Base-by-base conservation (phyloP, 2,329 filamentous ascomycete genomes). In the Fusarium luffae region DNA sequence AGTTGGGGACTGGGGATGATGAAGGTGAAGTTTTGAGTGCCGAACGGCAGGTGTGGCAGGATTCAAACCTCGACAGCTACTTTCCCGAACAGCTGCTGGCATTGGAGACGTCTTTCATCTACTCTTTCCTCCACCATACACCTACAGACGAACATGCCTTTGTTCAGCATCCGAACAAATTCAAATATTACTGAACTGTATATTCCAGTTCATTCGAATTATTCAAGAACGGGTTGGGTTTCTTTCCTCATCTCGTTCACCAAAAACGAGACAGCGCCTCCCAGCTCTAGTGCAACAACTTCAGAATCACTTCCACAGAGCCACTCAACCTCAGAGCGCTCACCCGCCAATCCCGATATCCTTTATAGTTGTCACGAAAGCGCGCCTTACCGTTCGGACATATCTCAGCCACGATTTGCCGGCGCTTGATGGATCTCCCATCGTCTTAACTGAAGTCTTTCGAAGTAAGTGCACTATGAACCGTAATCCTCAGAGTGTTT, bases 331-430 rank as follows among this genome's bases (percentile, higher is more conserved):
- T 3, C 34, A 7, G 18, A 12, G 18, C 34, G 18, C 34, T 37
- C 34, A 4, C 18, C 6, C 10, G 1, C 9, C 18, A 11, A 7
- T n/a, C 10, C 5, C 3, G 4, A n/a, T n/a, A 37, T n/a, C 10
- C 10, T 37, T 4, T 37, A 37, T 37, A 37, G 10, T 37, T 37
- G 5, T 2, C 10, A 37, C 34, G 10, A n/a, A 37, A 37, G 4
- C 3, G 10, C 18, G 18, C 18, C 34, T 18, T 7, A 0, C 18
- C 34, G 18, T n/a, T n/a, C 10, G 3, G 18, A 37, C 10, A n/a
- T 18, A 37, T 4, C 18, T 37, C 34, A n/a, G 18, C 34, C 18
- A 12, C 18, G 18, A 11, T 4, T n/a, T 37, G 18, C 34, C 3
- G 7, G 7, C 34, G 34, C 34, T 37, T 37, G 34, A n/a, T 12